Evolutionary conservation across 345 rosid genomes (phyloP).

Genomic region (Brassica rapa): DNA sequence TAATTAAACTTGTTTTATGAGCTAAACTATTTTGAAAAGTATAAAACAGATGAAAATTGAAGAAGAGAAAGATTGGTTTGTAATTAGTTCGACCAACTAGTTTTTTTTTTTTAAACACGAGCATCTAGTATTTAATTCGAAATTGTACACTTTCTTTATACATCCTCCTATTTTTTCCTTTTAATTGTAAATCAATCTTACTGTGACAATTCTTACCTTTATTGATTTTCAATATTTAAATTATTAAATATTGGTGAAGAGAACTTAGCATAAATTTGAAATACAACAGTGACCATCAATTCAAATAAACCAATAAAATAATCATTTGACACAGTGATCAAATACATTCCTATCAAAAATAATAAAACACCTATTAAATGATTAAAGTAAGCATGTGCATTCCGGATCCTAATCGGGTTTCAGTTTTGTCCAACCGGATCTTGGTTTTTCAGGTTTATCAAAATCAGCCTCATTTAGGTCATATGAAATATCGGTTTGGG

Average conservation of each 20-base stretch:
- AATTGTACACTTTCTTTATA: background rate
- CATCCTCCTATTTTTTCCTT: background rate
- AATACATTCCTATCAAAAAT: too few species aligned
- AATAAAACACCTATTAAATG: too few species aligned
- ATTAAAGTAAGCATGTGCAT: too few species aligned
- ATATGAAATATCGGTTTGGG: too few species aligned
- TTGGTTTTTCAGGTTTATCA: too few species aligned
- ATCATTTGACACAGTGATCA: background rate
- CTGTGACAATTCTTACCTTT: background rate
- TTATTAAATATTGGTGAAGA: background rate
- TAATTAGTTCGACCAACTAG: background rate
- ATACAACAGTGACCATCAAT: too few species aligned
- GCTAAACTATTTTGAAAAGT: background rate
- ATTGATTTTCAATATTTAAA: background rate
- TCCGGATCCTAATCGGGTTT: too few species aligned
- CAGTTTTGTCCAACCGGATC: too few species aligned
- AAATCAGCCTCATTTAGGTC: too few species aligned
- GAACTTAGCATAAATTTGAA: background rate
- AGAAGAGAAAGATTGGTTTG: background rate
- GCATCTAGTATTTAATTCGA: background rate
- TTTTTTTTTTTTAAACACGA: too few species aligned
- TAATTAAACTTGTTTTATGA: background rate
- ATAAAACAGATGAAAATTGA: too few species aligned
- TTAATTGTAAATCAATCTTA: background rate
- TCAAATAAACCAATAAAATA: too few species aligned